Evolutionary conservation across 352 stramenopile species (phyloP).

Genomic region (Thalassiosira mediterranea): DNA sequence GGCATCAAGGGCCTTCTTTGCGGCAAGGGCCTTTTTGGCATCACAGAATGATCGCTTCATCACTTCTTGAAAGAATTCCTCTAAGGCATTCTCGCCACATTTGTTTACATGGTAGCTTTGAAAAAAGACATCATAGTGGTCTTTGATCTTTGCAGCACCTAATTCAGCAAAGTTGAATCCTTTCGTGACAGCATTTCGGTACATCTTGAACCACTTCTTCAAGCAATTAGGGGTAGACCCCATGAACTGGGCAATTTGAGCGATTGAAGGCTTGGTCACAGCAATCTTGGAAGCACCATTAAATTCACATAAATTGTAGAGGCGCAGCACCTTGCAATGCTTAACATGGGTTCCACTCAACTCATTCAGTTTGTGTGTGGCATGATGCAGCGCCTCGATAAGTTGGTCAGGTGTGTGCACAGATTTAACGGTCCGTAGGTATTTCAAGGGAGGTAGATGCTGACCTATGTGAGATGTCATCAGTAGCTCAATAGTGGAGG

Average conservation of each 20-base stretch:
- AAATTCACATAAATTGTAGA: conserved; percentile 45
- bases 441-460: conserved; percentile 30
- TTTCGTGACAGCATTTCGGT: conserved; percentile 28
- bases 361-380: conserved; percentile 50
- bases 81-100: conserved; percentile 24
- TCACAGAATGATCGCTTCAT: conserved; percentile 18
- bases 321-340: conserved; percentile 35
- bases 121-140: conserved; percentile 40
- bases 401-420: conserved; percentile 54
- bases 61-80: conserved; percentile 41
- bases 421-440: conserved; percentile 12
- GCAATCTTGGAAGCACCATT: conserved; percentile 7
- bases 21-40: neutral
- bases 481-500: conserved; percentile 24
- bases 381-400: conserved; percentile 40
- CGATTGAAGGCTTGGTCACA: conserved; percentile 22
- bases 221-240: conserved; percentile 26
- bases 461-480: conserved; percentile 40
- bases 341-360: conserved; percentile 22
- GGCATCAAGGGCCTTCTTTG: neutral
- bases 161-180: conserved; percentile 44
- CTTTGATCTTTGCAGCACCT: conserved; percentile 35
- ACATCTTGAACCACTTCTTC: conserved; percentile 42
- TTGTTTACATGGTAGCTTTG: conserved; percentile 27
- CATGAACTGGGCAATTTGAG: conserved; percentile 43